Conservation (phyloP, 257 asterid species). For the Striga asiatica region DNA sequence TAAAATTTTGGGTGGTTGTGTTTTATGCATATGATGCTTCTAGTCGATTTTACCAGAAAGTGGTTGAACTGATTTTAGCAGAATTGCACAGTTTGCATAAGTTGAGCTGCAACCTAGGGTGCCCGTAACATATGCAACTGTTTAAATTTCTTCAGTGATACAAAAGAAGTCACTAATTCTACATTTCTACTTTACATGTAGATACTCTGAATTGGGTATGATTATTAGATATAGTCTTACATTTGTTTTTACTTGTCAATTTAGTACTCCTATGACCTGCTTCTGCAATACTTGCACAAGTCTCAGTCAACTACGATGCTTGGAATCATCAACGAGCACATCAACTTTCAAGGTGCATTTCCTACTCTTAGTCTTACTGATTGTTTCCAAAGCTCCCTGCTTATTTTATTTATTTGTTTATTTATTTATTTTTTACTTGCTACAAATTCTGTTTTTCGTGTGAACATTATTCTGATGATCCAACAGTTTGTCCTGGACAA, state of each 20-base stretch:
- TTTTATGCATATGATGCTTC: too few relatives aligned
- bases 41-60: too few relatives aligned
- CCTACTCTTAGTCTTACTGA: conserved; percentile 1
- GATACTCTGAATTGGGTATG: neutral
- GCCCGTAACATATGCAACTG: too few relatives aligned
- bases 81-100: too few relatives aligned
- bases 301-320: conserved; percentile 77
- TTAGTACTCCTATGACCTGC: conserved; percentile 86
- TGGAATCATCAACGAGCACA: conserved; percentile 91
- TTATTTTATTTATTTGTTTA: conserved; percentile 3
- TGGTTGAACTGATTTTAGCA: too few relatives aligned
- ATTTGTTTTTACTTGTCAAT: conserved; percentile 9
- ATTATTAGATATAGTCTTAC: conserved; percentile 15
- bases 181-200: neutral
- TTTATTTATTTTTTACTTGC: neutral
- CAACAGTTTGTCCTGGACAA: conserved; percentile 88
- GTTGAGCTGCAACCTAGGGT: too few relatives aligned
- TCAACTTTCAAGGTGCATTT: conserved; percentile 72
- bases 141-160: neutral
- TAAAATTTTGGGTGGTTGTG: neutral
- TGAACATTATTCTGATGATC: conserved; percentile 9
- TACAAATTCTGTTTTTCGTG: neutral
- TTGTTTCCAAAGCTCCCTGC: neutral
- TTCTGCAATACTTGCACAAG: conserved; percentile 89
- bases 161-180: neutral